phyloP scores from a whole-genome alignment of 331 rosid species.

The Arachis monticola region DNA sequence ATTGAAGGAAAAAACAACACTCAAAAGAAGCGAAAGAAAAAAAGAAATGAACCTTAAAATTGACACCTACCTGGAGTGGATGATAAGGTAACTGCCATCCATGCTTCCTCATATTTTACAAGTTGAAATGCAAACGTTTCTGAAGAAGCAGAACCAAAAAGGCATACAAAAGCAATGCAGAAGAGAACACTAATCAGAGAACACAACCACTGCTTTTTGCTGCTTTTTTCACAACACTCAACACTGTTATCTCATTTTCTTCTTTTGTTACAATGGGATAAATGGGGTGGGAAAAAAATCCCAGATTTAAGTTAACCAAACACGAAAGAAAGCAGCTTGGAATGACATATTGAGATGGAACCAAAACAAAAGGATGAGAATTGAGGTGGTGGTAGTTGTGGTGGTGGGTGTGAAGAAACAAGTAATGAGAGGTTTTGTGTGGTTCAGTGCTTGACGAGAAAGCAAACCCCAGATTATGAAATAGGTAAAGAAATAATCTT shows the following conservation, averaged over 20 bases:
- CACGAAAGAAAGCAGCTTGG: conserved; percentile 31
- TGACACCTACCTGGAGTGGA: conserved; percentile 75
- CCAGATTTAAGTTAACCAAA: conserved; percentile 43
- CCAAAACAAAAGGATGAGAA: conserved; percentile 30
- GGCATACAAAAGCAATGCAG: not conserved
- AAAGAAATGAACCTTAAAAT: not conserved
- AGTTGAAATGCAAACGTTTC: conserved; percentile 34
- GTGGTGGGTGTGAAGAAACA: conserved; percentile 3
- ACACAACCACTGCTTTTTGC: conserved; percentile 3
- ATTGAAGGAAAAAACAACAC: not conserved
- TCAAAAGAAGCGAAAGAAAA: not conserved
- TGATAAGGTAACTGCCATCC: conserved; percentile 96
- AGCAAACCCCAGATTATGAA: conserved; percentile 38
- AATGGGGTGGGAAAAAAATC: conserved; percentile 17
- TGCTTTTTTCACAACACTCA: not conserved
- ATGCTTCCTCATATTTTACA: conserved; percentile 75
- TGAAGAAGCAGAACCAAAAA: conserved; percentile 17
- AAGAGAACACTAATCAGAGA: conserved; percentile 21
- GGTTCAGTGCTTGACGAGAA: conserved; percentile 49
- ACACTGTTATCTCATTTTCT: conserved; percentile 39
- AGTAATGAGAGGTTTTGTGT: conserved; percentile 47
- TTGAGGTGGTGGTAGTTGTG: conserved; percentile 10
- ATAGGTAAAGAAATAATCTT: conserved; percentile 33
- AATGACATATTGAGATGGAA: conserved; percentile 42
- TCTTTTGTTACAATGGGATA: conserved; percentile 32